Conservation (phyloP, 208 protist species). For the Leishmania arabica region DNA sequence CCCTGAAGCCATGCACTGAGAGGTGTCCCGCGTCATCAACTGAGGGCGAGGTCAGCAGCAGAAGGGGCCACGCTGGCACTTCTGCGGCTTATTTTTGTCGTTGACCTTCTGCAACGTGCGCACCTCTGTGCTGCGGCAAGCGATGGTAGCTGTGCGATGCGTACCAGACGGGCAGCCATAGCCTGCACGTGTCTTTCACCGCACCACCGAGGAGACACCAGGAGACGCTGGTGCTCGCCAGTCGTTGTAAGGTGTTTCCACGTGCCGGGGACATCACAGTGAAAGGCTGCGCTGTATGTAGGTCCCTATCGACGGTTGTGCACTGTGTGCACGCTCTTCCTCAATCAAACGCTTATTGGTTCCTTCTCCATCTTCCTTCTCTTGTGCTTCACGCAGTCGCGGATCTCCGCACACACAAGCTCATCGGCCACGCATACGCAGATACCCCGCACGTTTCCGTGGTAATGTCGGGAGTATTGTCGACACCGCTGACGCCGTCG, state of each 20-base stretch:
- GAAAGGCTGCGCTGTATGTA: too few relatives aligned
- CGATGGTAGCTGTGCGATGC: not conserved
- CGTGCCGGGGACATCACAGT: too few relatives aligned
- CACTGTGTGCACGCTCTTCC: not conserved
- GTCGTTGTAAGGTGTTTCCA: too few relatives aligned
- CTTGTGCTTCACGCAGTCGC: not conserved
- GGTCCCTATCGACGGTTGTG: not conserved
- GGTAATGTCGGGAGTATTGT: conserved; percentile 1
- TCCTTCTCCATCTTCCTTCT: not conserved
- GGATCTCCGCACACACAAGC: not conserved
- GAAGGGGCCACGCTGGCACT: too few relatives aligned
- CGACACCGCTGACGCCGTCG: not conserved
- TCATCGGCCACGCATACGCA: not conserved
- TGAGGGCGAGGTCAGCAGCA: too few relatives aligned
- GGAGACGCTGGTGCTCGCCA: too few relatives aligned
- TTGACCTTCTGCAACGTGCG: too few relatives aligned
- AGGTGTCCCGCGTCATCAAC: too few relatives aligned
- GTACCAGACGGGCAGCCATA: too few relatives aligned
- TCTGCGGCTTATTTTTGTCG: too few relatives aligned
- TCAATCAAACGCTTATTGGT: not conserved
- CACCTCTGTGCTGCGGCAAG: not conserved
- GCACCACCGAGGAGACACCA: too few relatives aligned
- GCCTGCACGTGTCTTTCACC: too few relatives aligned
- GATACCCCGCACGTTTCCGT: not conserved
- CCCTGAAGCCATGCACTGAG: not conserved